Evolutionary conservation across 805 yeast species (phyloP).

Genomic region (Lipomyces kockii): DNA sequence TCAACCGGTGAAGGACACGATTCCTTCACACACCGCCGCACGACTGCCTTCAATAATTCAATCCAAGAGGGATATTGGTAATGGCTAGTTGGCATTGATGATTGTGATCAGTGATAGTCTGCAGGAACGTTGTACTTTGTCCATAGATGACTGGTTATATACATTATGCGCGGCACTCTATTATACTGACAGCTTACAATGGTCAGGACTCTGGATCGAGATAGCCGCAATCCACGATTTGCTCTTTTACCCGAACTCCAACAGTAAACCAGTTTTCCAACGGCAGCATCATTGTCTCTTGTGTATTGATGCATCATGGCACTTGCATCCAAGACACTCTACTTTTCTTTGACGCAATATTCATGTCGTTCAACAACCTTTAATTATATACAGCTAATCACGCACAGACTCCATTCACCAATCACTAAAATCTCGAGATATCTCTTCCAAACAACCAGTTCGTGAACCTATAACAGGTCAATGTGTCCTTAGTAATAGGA

Average conservation of each 20-base stretch:
- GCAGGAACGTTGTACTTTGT: too few relatives aligned
- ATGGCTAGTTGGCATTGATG: too few relatives aligned
- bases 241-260: not conserved
- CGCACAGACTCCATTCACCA: not conserved
- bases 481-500: not conserved
- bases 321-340: not conserved
- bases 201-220: not conserved
- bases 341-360: too few relatives aligned
- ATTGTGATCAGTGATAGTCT: too few relatives aligned
- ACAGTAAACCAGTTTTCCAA: not conserved
- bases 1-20: not conserved
- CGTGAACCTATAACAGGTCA: constrained; percentile 16
- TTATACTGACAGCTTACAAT: too few relatives aligned
- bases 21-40: not conserved
- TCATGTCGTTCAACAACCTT: too few relatives aligned
- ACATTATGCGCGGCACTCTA: too few relatives aligned
- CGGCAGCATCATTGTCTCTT: not conserved
- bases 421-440: constrained; percentile 28
- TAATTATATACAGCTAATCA: not conserved
- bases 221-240: not conserved
- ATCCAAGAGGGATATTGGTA: too few relatives aligned
- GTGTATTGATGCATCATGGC: not conserved
- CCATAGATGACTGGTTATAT: too few relatives aligned
- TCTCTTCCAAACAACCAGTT: constrained; percentile 36
- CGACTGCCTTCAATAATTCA: not conserved